These are phyloP conservation scores for Cladosporium phlei DNA, from an alignment of 2,329 filamentous ascomycete genomes.

Conservation along the genomic window DNA sequence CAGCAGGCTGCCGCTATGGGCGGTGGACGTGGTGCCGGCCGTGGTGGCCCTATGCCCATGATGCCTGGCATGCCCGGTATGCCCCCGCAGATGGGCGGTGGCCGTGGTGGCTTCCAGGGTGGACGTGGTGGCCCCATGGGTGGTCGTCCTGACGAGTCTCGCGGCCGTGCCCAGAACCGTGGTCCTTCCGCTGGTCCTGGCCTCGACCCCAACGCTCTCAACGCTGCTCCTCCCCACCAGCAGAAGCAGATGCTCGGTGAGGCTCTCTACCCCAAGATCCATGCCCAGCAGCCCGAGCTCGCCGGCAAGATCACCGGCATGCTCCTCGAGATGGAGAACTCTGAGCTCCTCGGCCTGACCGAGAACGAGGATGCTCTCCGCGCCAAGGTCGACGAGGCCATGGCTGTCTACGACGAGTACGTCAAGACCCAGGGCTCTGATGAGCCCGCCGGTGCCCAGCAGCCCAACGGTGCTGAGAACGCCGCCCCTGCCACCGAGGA, in stretches of 20 bases:
- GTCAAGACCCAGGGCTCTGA: slow-evolving; percentile 72
- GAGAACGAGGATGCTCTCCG: slow-evolving; percentile 85
- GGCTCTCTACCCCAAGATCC: slow-evolving; percentile 97
- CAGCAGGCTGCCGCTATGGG: slow-evolving; percentile 62
- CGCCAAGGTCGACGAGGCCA: slow-evolving; percentile 94
- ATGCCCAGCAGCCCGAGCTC: slow-evolving; percentile 86
- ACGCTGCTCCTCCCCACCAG: slow-evolving; percentile 59
- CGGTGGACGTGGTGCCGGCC: slow-evolving; percentile 41
- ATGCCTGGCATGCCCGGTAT: slow-evolving; percentile 47
- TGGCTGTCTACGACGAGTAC: slow-evolving; percentile 97
- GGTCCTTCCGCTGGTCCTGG: slow-evolving; percentile 17
- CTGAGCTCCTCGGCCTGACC: slow-evolving; percentile 89
- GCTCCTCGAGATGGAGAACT: slow-evolving; percentile 98
- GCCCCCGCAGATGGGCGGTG: slow-evolving; percentile 60
- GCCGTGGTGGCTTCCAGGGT: slow-evolving; percentile 38
- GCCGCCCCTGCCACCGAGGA: slow-evolving; percentile 31
- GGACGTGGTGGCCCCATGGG: slow-evolving; percentile 55
- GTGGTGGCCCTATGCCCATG: slow-evolving; percentile 59
- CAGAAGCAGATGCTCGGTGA: slow-evolving; percentile 99
- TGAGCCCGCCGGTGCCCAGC: slow-evolving; percentile 21
- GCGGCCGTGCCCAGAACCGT: slow-evolving; percentile 36
- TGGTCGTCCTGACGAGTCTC: slow-evolving; percentile 35
- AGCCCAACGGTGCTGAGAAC: slow-evolving; percentile 33
- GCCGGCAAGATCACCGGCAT: slow-evolving; percentile 99
- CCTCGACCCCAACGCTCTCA: slow-evolving; percentile 49